Conservation (phyloP, 176 grass and related monocot genomes). For the Zoysia japonica region DNA sequence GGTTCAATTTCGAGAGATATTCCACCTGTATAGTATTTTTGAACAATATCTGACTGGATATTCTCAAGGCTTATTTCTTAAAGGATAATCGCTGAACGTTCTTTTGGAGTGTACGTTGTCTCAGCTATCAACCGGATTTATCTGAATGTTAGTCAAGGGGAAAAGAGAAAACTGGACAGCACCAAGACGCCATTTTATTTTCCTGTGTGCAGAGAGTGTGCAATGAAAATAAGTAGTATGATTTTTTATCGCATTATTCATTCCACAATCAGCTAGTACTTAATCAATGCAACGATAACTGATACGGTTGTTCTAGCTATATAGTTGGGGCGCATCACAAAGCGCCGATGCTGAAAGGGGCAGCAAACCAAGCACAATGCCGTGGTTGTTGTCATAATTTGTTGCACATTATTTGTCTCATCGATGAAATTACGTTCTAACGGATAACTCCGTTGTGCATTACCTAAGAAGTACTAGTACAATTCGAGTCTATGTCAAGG, state of each 20-base stretch:
- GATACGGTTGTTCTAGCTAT: too few species aligned
- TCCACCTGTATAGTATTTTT: background rate
- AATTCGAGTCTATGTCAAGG: slow-evolving; percentile 1
- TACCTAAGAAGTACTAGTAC: background rate
- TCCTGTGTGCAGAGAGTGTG: background rate
- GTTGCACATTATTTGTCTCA: slow-evolving; percentile 18
- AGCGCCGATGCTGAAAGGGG: too few species aligned
- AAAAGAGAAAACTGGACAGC: background rate
- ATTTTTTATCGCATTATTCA: background rate
- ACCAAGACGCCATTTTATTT: background rate
- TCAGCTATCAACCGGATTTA: background rate
- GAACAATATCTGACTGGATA: background rate
- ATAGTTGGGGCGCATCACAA: too few species aligned
- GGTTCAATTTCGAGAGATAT: background rate
- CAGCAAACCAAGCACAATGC: too few species aligned
- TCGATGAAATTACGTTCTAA: background rate
- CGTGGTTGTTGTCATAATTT: background rate
- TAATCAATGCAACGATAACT: background rate
- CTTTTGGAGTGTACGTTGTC: background rate
- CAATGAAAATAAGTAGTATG: background rate
- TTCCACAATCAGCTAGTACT: background rate
- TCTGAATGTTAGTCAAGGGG: background rate
- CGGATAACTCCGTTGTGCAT: slow-evolving; percentile 16
- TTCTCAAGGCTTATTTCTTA: background rate
- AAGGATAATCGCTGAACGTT: background rate